Evolutionary conservation across 306 rosid genomes (phyloP), one percentile per base, ranked within the genome.

Genomic region (Inga laurina): DNA sequence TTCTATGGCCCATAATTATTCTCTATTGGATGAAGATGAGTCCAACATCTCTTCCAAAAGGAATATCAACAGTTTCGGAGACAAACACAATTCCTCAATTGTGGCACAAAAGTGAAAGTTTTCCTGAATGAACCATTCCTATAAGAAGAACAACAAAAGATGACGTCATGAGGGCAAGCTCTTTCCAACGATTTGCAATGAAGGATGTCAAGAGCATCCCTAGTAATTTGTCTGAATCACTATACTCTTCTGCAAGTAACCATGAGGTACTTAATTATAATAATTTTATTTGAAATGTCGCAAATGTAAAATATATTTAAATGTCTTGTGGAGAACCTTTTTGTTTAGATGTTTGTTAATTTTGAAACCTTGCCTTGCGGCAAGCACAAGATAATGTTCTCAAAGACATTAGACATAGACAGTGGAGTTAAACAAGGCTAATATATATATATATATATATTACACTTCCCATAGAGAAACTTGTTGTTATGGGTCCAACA

Each of bases 141-240:
- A 52, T 89, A 2, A 81, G 89, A 79, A 85, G 92, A 69, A 87
- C 89, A 30, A 87, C 8, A 72, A 88, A 83, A 48, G 56, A 80
- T 41, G 92, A 90, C 73, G 49, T 90, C 72, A 54, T 87, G 39
- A 83, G 92, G 76, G 86, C 92, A 79, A 85, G 83, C 68, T 85
- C 90, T 46, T 24, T 87, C 18, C 83, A 85, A 72, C 69, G 65
- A 65, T 90, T 87, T 81, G 89, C 52, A 4, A 48, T 90, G 84
- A 59, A 59, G 66, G 24, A 59, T 3, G 22, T 8, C 32, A 0
- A 59, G 14, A 22, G 81, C 76, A 7, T 73, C 81, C 89, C 88
- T 75, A 19, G 2, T 7, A 15, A 54, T 54, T 1, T 54, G 61
- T 15, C 22, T 54, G 22, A 15, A 54, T 18, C 61, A 54, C 61